These are phyloP conservation scores for Xylariaceae sp. DNA, from an alignment of 2,329 filamentous ascomycete species.

Conservation along the genomic window DNA sequence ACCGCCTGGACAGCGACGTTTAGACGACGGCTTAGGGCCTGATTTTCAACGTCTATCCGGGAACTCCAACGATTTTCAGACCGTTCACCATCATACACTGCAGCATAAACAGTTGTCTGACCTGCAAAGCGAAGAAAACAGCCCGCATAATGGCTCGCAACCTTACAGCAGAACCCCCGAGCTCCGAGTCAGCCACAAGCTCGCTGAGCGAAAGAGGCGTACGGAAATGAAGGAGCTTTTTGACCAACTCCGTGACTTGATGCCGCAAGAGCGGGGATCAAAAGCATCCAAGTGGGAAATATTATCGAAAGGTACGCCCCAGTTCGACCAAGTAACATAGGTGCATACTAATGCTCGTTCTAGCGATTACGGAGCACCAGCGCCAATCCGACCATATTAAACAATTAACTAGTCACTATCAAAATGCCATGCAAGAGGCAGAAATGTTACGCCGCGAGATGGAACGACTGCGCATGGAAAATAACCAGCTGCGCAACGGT, in stretches of 20 bases:
- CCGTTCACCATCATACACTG: constrained; percentile 75
- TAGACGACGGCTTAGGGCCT: constrained; percentile 64
- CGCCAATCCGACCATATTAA: constrained; percentile 59
- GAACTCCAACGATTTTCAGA: constrained; percentile 61
- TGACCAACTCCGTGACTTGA: constrained; percentile 77
- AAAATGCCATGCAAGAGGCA: constrained; percentile 50
- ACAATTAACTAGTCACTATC: constrained; percentile 53
- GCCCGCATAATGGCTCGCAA: constrained; percentile 62
- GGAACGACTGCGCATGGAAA: constrained; percentile 55
- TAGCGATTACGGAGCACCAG: constrained; percentile 68
- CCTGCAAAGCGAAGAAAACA: constrained; percentile 66
- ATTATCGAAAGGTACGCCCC: constrained; percentile 76
- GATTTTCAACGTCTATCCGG: constrained; percentile 58
- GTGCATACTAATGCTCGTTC: constrained; percentile 25
- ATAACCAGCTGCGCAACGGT: constrained; percentile 52
- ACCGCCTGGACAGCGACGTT: constrained; percentile 72
- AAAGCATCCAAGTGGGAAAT: constrained; percentile 94
- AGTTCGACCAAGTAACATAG: neutral
- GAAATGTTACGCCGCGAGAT: constrained; percentile 59
- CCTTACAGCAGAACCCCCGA: constrained; percentile 86
- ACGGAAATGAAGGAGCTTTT: constrained; percentile 91
- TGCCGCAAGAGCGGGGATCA: constrained; percentile 80
- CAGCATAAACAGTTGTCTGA: constrained; percentile 76
- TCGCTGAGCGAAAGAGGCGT: constrained; percentile 81
- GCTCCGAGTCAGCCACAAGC: constrained; percentile 81